Conservation (phyloP, 2,329 filamentous ascomycete genomes). For the Lasiodiplodia hormozganensis region DNA sequence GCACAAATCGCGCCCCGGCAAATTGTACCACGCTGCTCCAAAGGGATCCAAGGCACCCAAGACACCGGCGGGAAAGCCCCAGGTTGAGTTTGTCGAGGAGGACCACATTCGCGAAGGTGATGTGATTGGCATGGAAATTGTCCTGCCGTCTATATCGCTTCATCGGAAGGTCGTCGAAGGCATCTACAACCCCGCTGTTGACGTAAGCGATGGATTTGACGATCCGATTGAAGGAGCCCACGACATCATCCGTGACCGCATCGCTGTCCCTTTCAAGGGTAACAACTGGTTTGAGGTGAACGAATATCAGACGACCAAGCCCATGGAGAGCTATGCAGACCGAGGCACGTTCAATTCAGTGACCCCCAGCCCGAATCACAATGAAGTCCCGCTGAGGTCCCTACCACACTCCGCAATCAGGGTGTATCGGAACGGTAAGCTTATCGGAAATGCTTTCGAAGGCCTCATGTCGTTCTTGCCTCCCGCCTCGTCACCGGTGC, state of each 20-base stretch:
- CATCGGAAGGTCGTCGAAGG: conserved; percentile 90
- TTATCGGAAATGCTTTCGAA: conserved; percentile 86
- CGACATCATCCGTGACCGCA: conserved; percentile 92
- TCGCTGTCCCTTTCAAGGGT: conserved; percentile 91
- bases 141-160: conserved; percentile 81
- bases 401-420: conserved; percentile 86
- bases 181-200: conserved; percentile 85
- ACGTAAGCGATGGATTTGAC: conserved; percentile 67
- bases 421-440: conserved; percentile 89
- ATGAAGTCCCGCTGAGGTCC: conserved; percentile 77
- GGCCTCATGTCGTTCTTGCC: conserved; percentile 90
- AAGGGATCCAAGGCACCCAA: conserved; percentile 50
- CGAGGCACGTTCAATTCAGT: conserved; percentile 66
- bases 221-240: conserved; percentile 63
- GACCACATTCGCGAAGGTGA: conserved; percentile 86
- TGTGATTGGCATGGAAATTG: conserved; percentile 92
- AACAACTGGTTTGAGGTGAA: conserved; percentile 94
- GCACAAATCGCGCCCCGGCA: conserved; percentile 90
- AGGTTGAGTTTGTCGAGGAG: conserved; percentile 61
- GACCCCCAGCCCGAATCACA: conserved; percentile 77
- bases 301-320: conserved; percentile 85
- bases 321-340: conserved; percentile 73
- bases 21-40: conserved; percentile 66
- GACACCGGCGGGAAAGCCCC: conserved; percentile 42
- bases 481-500: conserved; percentile 78